phyloP scores from a whole-genome alignment of 257 asterid genomes.

The Solanum phureja region DNA sequence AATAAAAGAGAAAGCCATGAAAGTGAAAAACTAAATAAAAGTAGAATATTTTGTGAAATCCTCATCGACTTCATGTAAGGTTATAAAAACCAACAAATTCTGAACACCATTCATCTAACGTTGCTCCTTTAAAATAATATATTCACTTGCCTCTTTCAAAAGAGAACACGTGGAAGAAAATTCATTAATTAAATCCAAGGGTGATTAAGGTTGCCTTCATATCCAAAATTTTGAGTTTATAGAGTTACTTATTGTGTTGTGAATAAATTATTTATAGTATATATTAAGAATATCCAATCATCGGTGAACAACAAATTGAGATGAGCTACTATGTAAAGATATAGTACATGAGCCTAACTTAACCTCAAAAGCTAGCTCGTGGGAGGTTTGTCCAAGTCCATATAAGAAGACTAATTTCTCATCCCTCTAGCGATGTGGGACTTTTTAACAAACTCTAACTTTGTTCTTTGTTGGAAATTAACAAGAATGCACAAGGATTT shows the following conservation, averaged over 20 bases:
- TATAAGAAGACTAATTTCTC: no score
- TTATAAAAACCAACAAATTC: not conserved
- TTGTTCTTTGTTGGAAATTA: not conserved
- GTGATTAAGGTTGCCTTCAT: not conserved
- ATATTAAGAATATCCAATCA: not conserved
- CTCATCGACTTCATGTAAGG: not conserved
- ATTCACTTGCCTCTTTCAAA: not conserved
- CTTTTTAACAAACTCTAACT: not conserved
- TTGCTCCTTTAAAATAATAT: not conserved
- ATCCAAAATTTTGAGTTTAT: not conserved
- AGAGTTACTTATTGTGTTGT: not conserved
- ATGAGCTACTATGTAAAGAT: no score
- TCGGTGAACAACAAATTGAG: no score
- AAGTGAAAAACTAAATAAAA: not conserved
- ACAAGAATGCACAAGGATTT: not conserved
- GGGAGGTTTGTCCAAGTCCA: no score
- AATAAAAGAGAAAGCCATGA: not conserved
- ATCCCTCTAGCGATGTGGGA: no score
- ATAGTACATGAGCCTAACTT: no score
- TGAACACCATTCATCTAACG: not conserved
- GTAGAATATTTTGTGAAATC: not conserved
- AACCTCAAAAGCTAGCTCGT: no score
- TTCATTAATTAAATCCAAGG: not conserved
- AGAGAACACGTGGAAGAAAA: not conserved
- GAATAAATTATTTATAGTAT: not conserved